Evolutionary conservation across 352 stramenopile genomes (phyloP), one percentile per base, ranked within the genome.

Genomic region (Phytophthora brassicae): DNA sequence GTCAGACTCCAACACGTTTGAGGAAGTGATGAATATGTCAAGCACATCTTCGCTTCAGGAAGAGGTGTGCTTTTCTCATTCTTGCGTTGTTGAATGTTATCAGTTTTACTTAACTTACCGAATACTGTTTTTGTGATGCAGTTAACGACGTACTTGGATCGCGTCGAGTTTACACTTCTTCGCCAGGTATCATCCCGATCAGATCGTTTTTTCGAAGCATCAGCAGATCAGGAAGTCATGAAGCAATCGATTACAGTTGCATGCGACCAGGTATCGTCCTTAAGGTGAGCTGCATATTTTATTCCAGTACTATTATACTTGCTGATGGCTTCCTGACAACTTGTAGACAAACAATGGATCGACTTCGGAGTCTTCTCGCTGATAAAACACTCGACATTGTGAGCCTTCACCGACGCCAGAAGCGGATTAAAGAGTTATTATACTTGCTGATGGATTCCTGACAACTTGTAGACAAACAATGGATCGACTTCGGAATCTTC

Each of bases 331-430:
- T 53, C 0, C 20, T 45, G 44, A 41, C 19, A 38, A 36, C 22
- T 50, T 33, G 35, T 36, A 89, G 85, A 12, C 84, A 82, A 66
- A 93, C 86, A 11, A 93, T 95, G 86, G 78, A 94, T 49, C 77
- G 86, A 14, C 56, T 95, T 45, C 81, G 84, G 5, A 92, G 86
- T 47, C 78, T 85, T 12, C 70, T 95, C 2, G 84, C 86, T 6
- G 83, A 92, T 58, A 93, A 93, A 66, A 92, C 86, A 2, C 74
- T 95, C 28, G 86, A 92, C 47, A 95, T 95, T 56, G 80, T 95
- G 60, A 92, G 81, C 58, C 74, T 95, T n/a, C 84, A 95, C 52
- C 77, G 81, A 16, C 72, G 84, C 11, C 86, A 93, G 49, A 93
- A 92, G 55, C 79, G 83, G 9, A 89, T 94, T 24, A 84, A 82